Base-by-base conservation (phyloP, 2,329 filamentous ascomycete genomes). In the Aspergillus fischeri region DNA sequence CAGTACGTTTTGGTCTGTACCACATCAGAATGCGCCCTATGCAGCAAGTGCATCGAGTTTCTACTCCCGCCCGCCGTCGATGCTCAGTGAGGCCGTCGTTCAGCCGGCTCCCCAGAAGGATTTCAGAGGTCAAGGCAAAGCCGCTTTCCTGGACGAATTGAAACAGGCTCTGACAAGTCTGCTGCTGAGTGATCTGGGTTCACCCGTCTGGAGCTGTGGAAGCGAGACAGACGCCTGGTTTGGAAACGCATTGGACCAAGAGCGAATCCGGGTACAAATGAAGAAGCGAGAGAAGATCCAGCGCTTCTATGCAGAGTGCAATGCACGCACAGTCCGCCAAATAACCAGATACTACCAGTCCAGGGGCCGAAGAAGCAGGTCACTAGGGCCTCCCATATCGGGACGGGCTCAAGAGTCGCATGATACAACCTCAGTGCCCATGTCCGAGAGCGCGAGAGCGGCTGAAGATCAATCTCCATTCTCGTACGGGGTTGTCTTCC, bases 201-300 rank as follows among this genome's bases (percentile, higher is more conserved):
- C 88, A 44, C 84, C 91, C 29, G 88, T 97, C 1, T 94, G 95
- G 73, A 86, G 87, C n/a, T 85, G 84, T 52, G 94, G 94, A 3
- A 96, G 92, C 45, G 94, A 99, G 76, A 97, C 93, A 0, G 94
- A 97, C 71, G 81, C 81, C 3, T 97, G 93, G 89, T 94, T 97
- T 64, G 73, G 66, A 62, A 81, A 77, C 56, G 75, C 77, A 5
- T 64, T 79, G 9, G 82, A 83, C 76, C 80, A 66, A 75, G 79
- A 63, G 74, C 80, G 73, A 9, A 70, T 77, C 38, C 68, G 70
- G 29, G 50, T 63, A 17, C 73, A 77, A 49, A 76, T 77, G 73
- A 68, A 70, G 47, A 75, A 71, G 54, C 69, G 72, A 4, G 69
- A 73, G 49, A 66, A 69, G 28, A 68, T 75, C 9, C 71, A 75